Conservation (phyloP, 306 rosid genomes). For the Betula pendula region DNA sequence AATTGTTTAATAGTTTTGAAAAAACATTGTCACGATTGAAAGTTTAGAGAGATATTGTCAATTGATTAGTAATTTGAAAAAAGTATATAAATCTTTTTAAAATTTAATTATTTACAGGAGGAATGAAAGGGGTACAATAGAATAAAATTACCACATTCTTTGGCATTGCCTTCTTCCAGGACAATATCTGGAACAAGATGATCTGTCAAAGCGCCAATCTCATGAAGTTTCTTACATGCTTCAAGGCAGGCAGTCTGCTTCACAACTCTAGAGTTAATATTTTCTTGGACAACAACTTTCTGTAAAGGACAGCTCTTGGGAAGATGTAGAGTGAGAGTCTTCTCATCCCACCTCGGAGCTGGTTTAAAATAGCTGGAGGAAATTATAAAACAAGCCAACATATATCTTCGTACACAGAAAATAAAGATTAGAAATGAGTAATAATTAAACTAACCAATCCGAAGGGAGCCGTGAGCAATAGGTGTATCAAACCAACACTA, state of each 20-base stretch:
- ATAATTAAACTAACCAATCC: constrained; percentile 66
- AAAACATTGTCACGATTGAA: too few relatives aligned
- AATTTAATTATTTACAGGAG: too few relatives aligned
- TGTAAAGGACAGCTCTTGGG: constrained; percentile 81
- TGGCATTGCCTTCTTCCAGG: constrained; percentile 53
- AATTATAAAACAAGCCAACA: constrained; percentile 9
- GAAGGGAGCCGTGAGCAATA: constrained; percentile 89
- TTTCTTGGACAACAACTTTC: constrained; percentile 46
- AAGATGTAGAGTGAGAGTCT: constrained; percentile 54
- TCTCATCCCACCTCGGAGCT: constrained; percentile 67
- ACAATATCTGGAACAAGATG: constrained; percentile 67
- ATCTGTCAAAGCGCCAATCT: constrained; percentile 77
- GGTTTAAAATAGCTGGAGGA: constrained; percentile 78
- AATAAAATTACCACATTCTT: constrained; percentile 46
- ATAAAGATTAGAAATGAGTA: constrained; percentile 4
- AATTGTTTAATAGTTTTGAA: too few relatives aligned
- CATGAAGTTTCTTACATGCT: constrained; percentile 87
- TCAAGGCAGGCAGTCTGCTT: constrained; percentile 83
- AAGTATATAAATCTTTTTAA: too few relatives aligned
- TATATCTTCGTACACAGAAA: constrained; percentile 18
- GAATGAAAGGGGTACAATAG: constrained; percentile 15
- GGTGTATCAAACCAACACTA: constrained; percentile 59
- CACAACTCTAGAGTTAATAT: constrained; percentile 29
- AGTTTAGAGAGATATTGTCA: too few relatives aligned
- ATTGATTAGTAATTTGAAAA: too few relatives aligned